These are phyloP conservation scores for Aegilops tauschii DNA, from an alignment of 176 grass and related monocot genomes.

Conservation along the genomic window DNA sequence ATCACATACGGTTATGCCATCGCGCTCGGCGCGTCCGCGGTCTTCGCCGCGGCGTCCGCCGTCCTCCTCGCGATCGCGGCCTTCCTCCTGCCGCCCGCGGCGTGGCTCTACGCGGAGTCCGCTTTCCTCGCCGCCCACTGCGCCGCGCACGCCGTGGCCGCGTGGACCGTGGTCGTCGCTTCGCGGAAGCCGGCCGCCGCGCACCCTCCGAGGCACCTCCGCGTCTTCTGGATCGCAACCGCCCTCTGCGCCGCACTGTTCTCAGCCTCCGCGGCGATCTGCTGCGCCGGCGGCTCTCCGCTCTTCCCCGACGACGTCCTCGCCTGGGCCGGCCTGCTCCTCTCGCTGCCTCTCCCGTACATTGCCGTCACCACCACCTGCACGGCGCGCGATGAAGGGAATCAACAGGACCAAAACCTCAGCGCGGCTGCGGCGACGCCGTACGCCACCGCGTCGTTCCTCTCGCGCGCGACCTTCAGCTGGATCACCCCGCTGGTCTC, in stretches of 20 bases:
- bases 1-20: background rate
- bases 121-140: conserved; percentile 29
- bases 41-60: conserved; percentile 15
- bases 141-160: conserved; percentile 22
- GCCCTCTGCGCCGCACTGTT: conserved; percentile 4
- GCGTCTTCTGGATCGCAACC: conserved; percentile 34
- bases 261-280: background rate
- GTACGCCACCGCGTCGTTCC: conserved; percentile 26
- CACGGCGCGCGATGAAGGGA: background rate
- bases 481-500: conserved; percentile 37
- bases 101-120: background rate
- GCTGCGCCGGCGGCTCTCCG: background rate
- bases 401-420: background rate
- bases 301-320: conserved; percentile 17
- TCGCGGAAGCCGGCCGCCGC: background rate
- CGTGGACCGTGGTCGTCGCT: background rate
- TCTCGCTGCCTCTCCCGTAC: conserved; percentile 23
- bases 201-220: background rate
- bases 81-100: background rate
- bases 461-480: conserved; percentile 38
- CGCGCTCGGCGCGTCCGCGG: conserved; percentile 12
- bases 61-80: conserved; percentile 27
- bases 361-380: background rate
- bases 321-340: conserved; percentile 1
- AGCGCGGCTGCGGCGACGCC: background rate